Base-by-base conservation (phyloP, 805 yeast species). In the Isabelozyma heimii region DNA sequence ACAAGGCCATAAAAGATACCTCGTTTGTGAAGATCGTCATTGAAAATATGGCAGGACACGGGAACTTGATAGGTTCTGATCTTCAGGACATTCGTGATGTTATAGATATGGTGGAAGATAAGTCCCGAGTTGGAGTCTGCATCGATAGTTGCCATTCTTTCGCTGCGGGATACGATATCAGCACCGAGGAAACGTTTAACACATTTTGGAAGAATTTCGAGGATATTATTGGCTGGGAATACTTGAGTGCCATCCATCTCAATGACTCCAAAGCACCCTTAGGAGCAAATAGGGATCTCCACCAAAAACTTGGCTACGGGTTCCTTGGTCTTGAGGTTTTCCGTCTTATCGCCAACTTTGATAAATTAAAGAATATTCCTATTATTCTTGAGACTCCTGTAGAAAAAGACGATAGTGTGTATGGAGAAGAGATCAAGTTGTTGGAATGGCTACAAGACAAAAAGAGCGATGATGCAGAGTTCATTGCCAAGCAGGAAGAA, bases 41-140 rank as follows among this genome's bases (percentile, higher is more conserved):
- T 50, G 99, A 94, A 61, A 94, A 92, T 62, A 94, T 94, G 99
- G 97, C 99, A 1, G 99, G 99, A 8, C 95, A 90, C 57, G 97
- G 97, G 2, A 86, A 88, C 52, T 77, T 92, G 51, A 86, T 94
- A 40, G 99, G 98, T 0, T 85, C 92, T 3, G 75, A 80, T 40
- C 69, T 92, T 27, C 82, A 87, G 54, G 98, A 94, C 60, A 73
- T 94, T 43, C 73, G 77, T 27, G 80, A 78, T 17, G 91, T 94
- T 13, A 89, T 94, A 41, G 85, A 81, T 37, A 61, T 82, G 75
- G 80, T 94, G n/a, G 87, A 90, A 1, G 81, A 91, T 60, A 91
- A 91, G 65, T 62, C 69, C 0, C 76, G 99, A 48, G 85, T 94
- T n/a, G 98, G 99, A 4, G 96, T 94, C 0, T 94, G 99, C 63